These are phyloP conservation scores for Phytophthora cryptogea DNA, from an alignment of 352 stramenopile genomes.

Conservation along the genomic window DNA sequence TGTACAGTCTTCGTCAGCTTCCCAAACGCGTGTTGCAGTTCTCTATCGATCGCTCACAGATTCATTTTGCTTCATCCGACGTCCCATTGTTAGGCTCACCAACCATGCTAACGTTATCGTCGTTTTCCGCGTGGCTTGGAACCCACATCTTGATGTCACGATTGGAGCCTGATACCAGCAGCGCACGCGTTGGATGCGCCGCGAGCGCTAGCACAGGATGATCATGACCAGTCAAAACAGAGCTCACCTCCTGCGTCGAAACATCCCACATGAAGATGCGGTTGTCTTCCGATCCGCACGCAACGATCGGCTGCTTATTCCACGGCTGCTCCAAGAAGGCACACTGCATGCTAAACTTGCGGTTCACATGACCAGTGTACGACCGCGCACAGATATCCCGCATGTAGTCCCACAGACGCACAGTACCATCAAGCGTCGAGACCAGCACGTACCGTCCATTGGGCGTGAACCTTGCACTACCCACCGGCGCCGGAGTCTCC, in stretches of 20 bases:
- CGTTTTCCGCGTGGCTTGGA: conserved; percentile 19
- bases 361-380: conserved; percentile 79
- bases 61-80: not conserved
- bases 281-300: conserved; percentile 93
- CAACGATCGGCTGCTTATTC: conserved; percentile 53
- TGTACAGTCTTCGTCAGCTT: conserved; percentile 5
- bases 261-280: conserved; percentile 94
- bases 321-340: conserved; percentile 73
- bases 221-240: conserved; percentile 64
- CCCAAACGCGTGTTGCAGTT: not conserved
- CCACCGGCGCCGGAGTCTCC: conserved; percentile 60
- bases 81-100: conserved; percentile 14
- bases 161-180: conserved; percentile 86
- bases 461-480: conserved; percentile 90
- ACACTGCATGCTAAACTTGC: conserved; percentile 88
- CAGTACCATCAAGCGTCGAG: conserved; percentile 89
- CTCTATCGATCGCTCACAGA: not conserved
- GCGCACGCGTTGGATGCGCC: conserved; percentile 53
- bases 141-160: conserved; percentile 61
- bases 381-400: conserved; percentile 62
- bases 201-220: conserved; percentile 91
- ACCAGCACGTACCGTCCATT: conserved; percentile 95
- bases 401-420: conserved; percentile 92
- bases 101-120: conserved; percentile 5
- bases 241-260: conserved; percentile 68